Evolutionary conservation across 768 basidiomycete genomes (phyloP), one percentile per base, ranked within the genome.

Genomic region (Phaeotremella skinneri): DNA sequence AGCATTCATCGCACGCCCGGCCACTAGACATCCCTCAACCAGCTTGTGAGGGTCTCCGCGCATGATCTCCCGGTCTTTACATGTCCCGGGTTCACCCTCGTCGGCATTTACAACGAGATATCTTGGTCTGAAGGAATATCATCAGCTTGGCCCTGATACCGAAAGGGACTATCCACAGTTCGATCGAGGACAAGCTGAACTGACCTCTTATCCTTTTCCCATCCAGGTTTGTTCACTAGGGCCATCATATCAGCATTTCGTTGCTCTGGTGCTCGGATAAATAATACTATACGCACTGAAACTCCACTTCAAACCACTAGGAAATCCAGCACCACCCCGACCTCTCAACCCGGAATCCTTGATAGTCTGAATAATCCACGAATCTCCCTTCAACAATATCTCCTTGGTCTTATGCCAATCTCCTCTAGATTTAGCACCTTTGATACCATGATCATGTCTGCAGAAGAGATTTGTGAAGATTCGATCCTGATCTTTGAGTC

Each of bases 151-250:
- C 17, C 17, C 17, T 37, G 9, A 37, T 7, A 7, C 34, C 17
- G 34, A 7, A 37, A 7, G 7, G 9, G 17, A 37, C 34, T 7
- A 17, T 7, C 17, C 34, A 17, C 34, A 37, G 17, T 37, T 39
- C 37, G 37, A 39, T 39, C 37, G n/a, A n/a, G 11, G n/a, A n/a
- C n/a, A 14, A n/a, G 1, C 6, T 14, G 25, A 32, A 59, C 64
- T 65, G 61, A 89, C 87, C 90, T 82, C 66, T 85, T 85, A 72
- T 97, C 94, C 75, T 89, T 87, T 81, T 98, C 85, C 94, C 94
- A 97, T 26, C 87, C 86, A n/a, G 92, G 93, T 79, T 98, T 99
- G 83, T 99, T 98, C 94, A 98, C 94, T 77, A 91, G 92, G 87
- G 51, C 23, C 49, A 41, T 31, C 26, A 42, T 13, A 45, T 58